Conservation (phyloP, 2,329 filamentous ascomycete genomes). For the Aspergillus oerlinghausenensis region DNA sequence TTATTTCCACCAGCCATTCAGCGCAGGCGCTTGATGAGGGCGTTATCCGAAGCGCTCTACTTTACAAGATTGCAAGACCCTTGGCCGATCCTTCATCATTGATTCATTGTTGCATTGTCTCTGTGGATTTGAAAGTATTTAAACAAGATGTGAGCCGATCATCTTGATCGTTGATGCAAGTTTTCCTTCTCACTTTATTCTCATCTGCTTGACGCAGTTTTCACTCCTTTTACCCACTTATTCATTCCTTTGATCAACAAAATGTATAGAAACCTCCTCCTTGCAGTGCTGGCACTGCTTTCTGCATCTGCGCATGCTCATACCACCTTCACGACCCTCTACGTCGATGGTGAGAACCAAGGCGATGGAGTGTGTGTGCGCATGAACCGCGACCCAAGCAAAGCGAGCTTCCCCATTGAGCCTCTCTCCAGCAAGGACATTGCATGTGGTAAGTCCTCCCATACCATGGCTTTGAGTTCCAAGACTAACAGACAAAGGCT, state of each 20-base stretch:
- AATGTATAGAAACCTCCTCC: background rate
- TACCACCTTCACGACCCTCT: slow-evolving; percentile 61
- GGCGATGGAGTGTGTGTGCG: slow-evolving; percentile 69
- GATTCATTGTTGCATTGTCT: too few species aligned
- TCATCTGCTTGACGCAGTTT: background rate
- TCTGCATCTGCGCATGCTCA: slow-evolving; percentile 41
- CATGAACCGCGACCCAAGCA: slow-evolving; percentile 53
- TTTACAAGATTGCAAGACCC: background rate
- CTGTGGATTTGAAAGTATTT: background rate
- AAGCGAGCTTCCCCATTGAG: slow-evolving; percentile 55
- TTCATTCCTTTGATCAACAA: background rate
- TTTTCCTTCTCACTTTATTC: background rate
- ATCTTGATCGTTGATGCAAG: background rate
- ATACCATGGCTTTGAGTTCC: background rate
- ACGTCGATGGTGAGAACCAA: slow-evolving; percentile 58
- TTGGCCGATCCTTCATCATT: background rate
- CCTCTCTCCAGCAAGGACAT: slow-evolving; percentile 58
- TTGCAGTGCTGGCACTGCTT: background rate
- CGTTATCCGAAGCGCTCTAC: background rate
- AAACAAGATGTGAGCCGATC: background rate
- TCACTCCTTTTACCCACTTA: background rate
- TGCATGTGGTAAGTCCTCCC: slow-evolving; percentile 60
- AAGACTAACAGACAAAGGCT: slow-evolving; percentile 29
- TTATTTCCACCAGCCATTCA: background rate
- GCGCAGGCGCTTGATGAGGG: background rate